A percentile compares a stretch with the other conserved stretches of the same genome.
Conservation (phyloP, 805 yeast genomes). For the Candida schatavii region DNA sequence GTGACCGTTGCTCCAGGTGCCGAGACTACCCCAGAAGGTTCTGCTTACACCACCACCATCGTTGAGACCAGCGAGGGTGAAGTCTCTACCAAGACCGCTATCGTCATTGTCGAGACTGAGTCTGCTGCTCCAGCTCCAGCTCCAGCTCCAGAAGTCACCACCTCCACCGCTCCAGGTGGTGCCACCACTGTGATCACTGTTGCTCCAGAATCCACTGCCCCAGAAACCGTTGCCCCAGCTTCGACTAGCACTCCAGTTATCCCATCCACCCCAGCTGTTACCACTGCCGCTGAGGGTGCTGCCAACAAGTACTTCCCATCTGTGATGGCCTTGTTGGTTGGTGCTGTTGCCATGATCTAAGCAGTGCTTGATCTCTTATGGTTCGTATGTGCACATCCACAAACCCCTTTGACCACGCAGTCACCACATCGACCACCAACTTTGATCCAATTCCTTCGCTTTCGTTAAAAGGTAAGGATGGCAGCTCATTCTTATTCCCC, state of each 20-base stretch:
- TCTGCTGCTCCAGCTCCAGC: conserved; percentile 17
- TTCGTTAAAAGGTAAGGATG: too few relatives aligned
- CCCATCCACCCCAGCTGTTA: background rate
- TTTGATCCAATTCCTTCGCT: too few relatives aligned
- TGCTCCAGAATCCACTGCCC: conserved; percentile 11
- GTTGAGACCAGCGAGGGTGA: conserved; percentile 11
- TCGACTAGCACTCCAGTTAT: background rate
- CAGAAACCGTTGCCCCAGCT: background rate
- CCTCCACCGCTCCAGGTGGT: conserved; percentile 10
- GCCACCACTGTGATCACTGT: conserved; percentile 13
- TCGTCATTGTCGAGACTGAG: conserved; percentile 15
- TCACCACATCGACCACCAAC: too few relatives aligned
- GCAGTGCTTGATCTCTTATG: too few relatives aligned
- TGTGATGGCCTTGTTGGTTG: background rate
- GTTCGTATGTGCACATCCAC: too few relatives aligned
- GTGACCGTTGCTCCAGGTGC: conserved; percentile 36
- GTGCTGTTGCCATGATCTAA: too few relatives aligned
- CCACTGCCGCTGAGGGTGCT: background rate
- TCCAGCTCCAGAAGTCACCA: conserved; percentile 12
- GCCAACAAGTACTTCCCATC: background rate
- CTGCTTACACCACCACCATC: conserved; percentile 7
- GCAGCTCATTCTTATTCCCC: too few relatives aligned
- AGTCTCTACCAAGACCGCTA: conserved; percentile 4
- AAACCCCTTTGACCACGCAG: too few relatives aligned
- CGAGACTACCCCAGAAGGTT: conserved; percentile 25